Evolutionary conservation across 305 asterid species (phyloP).

Genomic region (Rubia tinctorum): DNA sequence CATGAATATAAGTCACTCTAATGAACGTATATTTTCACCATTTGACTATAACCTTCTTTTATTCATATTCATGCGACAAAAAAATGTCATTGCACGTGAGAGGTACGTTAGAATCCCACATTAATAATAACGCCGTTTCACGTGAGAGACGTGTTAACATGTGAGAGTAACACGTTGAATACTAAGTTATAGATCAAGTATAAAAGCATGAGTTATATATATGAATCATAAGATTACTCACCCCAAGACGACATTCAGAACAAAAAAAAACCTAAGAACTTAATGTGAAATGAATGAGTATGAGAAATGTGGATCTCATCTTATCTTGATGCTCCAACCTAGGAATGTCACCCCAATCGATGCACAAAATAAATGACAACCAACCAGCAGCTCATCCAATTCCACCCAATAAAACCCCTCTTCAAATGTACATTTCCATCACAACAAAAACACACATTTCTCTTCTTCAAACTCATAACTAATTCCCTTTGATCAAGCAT

Average conservation of each 20-base stretch:
- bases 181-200: too few relatives aligned
- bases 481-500: conserved; percentile 16
- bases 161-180: too few relatives aligned
- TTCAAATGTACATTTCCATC: conserved; percentile 20
- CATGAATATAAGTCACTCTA: too few relatives aligned
- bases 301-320: background rate
- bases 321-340: conserved; percentile 25
- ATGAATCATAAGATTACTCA: background rate
- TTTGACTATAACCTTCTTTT: too few relatives aligned
- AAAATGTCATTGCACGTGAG: too few relatives aligned
- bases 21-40: too few relatives aligned
- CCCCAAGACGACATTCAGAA: background rate
- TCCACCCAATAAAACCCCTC: conserved; percentile 32
- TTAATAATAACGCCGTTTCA: too few relatives aligned
- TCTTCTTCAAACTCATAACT: background rate
- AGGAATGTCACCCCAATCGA: conserved; percentile 14
- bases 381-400: conserved; percentile 1
- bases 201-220: too few relatives aligned
- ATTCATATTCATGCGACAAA: too few relatives aligned
- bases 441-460: conserved; percentile 17
- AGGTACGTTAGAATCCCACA: too few relatives aligned
- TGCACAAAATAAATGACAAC: conserved; percentile 23
- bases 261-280: background rate
- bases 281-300: background rate
- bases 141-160: too few relatives aligned